Evolutionary conservation across 208 protist species (phyloP), one percentile per base, ranked within the genome.

Genomic region (Sergeia podlipaevii): DNA sequence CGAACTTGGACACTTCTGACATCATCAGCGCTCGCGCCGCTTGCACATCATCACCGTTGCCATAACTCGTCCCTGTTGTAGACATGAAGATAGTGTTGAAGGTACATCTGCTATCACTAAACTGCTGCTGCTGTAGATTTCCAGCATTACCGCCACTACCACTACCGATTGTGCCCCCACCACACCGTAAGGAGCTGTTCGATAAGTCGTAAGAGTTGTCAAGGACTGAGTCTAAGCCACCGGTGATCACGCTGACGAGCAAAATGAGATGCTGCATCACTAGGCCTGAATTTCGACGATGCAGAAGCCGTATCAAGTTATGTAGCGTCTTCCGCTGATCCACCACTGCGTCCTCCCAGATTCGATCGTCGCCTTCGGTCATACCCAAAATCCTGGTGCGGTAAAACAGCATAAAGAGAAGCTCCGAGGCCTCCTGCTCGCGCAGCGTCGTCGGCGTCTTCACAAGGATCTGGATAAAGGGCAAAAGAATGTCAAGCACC

Each of bases 241-340:
- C 17, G 57, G 20, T n/a, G 18, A 57, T 29, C 20, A 50, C 56
- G 3, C 43, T 61, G 24, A 62, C 18, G 1, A 34, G 27, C 23
- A 49, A 34, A 23, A 85, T 32, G 28, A 86, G 43, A 60, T 89
- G 76, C n/a, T 65, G 47, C 29, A 71, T 28, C 6, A 92, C 78
- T 17, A 88, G 48, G 11, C 44, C 48, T 2, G 78, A 73, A 37
- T 77, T 46, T 17, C 66, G 64, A 21, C 80, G 74, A 59, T 83
- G 65, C 36, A 92, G 53, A 15, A 92, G 55, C 2, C 85, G 77
- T 2, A 80, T 48, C 8, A 89, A 28, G 51, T 84, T 79, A 66
- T 86, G 61, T 11, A 89, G 48, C 27, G 60, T 47, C 54, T 85
- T 89, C 23, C 85, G 85, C 21, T 79, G 68, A 32, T 85, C 76